These are phyloP conservation scores for Flaveria linearis DNA, from an alignment of 129 eudicot genomes.

Conservation along the genomic window DNA sequence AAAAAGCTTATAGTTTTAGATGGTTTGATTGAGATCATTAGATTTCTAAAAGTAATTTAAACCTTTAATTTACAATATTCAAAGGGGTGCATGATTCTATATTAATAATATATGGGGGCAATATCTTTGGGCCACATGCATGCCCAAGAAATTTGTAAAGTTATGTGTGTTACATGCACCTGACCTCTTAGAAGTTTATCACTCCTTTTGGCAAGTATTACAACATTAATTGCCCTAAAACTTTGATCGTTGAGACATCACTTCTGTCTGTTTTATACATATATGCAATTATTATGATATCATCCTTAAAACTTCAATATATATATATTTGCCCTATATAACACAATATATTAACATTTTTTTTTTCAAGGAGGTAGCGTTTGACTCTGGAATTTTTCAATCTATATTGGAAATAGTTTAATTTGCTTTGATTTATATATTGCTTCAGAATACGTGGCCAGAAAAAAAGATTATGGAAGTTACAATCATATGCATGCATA, in stretches of 20 bases:
- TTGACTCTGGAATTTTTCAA: too few relatives aligned
- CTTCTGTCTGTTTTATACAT: background rate
- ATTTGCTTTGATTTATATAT: too few relatives aligned
- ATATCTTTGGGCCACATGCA: slow-evolving; percentile 20
- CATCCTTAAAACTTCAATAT: background rate
- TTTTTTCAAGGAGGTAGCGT: too few relatives aligned
- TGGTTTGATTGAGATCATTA: background rate
- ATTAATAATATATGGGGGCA: background rate
- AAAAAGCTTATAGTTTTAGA: background rate
- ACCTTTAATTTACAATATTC: slow-evolving; percentile 3
- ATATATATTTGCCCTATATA: too few relatives aligned
- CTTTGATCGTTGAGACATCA: slow-evolving; percentile 24
- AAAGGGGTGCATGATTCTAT: background rate
- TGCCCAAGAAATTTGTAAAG: slow-evolving; percentile 22
- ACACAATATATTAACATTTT: too few relatives aligned
- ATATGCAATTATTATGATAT: background rate
- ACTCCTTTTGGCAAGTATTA: slow-evolving; percentile 1
- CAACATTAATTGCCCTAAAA: slow-evolving; percentile 22
- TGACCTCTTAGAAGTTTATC: slow-evolving; percentile 6
- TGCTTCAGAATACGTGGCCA: too few relatives aligned
- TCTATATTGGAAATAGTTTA: too few relatives aligned
- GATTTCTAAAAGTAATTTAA: background rate
- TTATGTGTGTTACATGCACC: slow-evolving; percentile 25
- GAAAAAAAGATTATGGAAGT: too few relatives aligned
- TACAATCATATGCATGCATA: too few relatives aligned